A percentile compares a stretch with the other conserved stretches of the same genome.
Evolutionary conservation across 495 filamentous ascomycete genomes (phyloP).

Genomic region (Thermothielavioides terrestris): DNA sequence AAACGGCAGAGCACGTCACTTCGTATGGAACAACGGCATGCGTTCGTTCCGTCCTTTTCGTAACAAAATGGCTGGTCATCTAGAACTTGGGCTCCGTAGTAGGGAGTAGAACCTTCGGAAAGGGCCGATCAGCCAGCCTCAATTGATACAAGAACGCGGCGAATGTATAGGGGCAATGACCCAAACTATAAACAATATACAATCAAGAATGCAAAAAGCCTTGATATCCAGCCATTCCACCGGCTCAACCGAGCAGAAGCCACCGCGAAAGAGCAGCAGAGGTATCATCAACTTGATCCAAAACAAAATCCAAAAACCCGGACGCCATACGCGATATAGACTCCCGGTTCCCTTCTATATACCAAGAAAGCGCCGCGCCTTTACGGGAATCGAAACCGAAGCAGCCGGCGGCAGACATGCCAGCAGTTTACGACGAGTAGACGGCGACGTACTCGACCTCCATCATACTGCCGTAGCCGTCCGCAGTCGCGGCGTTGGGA

Average conservation of each 20-base stretch:
- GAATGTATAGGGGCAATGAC: neutral
- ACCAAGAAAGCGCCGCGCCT: neutral
- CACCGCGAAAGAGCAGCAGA: neutral
- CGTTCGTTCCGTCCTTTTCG: too few species aligned
- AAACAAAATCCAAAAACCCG: neutral
- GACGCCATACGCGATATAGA: neutral
- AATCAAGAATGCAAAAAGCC: neutral
- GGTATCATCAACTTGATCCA: neutral
- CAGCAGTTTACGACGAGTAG: conserved; percentile 13
- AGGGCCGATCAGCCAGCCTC: too few species aligned
- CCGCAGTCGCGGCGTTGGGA: conserved; percentile 27
- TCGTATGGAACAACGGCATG: too few species aligned
- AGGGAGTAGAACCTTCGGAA: too few species aligned
- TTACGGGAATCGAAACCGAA: neutral
- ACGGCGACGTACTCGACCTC: conserved; percentile 42
- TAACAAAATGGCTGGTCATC: too few species aligned
- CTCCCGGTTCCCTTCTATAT: neutral
- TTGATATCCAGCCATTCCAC: neutral
- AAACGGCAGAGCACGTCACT: too few species aligned
- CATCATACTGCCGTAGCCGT: conserved; percentile 43
- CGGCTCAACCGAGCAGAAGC: neutral
- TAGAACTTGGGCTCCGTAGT: too few species aligned
- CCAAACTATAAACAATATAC: conserved; percentile 4
- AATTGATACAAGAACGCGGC: neutral
- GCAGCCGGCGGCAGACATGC: neutral